Conservation (phyloP, 768 basidiomycete genomes). For the Mycena maculata region DNA sequence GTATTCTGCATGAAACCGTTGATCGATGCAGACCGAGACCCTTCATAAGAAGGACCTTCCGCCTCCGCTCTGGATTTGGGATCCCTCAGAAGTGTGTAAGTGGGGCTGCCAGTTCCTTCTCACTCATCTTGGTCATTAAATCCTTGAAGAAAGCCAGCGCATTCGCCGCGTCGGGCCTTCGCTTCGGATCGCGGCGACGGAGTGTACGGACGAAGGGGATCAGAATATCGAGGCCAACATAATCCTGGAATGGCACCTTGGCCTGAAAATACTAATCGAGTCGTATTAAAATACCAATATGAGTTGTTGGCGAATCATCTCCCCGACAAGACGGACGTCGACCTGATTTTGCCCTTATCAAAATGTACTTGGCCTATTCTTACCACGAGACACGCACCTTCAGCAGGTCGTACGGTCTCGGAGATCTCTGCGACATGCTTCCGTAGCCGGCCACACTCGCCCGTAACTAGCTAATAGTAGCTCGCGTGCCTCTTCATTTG, state of each 20-base stretch:
- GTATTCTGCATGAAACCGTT: too few species aligned
- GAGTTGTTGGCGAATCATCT: not conserved
- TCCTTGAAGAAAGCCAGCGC: not conserved
- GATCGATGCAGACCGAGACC: too few species aligned
- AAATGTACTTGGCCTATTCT: too few species aligned
- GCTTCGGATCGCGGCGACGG: not conserved
- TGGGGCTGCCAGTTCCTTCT: not conserved
- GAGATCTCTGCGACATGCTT: conserved; percentile 1
- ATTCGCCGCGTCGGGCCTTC: not conserved
- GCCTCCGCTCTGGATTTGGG: too few species aligned
- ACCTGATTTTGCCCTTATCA: too few species aligned
- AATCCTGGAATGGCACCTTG: not conserved
- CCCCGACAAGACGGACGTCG: not conserved
- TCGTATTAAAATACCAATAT: too few species aligned
- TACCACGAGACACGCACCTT: too few species aligned
- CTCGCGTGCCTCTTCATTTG: not conserved
- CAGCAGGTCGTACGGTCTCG: not conserved
- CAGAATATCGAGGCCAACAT: not conserved
- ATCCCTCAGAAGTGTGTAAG: too few species aligned
- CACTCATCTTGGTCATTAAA: not conserved
- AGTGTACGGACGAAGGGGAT: not conserved
- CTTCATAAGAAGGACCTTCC: too few species aligned
- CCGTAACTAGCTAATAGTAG: not conserved
- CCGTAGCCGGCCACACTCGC: not conserved
- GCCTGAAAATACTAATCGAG: not conserved